Evolutionary conservation across 106 monocot species (phyloP), one percentile per base, ranked within the genome.

Genomic region (Allium cepa): DNA sequence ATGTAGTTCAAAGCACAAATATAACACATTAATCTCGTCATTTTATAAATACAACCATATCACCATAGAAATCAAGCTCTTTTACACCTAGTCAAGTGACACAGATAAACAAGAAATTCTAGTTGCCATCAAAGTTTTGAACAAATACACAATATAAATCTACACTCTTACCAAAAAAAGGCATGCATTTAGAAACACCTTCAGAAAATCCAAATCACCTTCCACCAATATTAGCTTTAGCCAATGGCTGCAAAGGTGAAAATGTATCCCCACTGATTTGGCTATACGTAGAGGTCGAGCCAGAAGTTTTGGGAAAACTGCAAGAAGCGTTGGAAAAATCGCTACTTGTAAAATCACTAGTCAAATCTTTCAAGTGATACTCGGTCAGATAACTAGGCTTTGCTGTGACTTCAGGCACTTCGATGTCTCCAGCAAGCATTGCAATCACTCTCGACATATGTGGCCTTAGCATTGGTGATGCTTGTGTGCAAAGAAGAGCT

Each of bases 361-460:
- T 83, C 15, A 65, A 12, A 22, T 86, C 96, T 61, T 80, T 82
- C 51, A 84, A 76, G 13, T 91, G 79, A 83, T 82, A 92, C 47
- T 96, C 88, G 2, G 88, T 82, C 49, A 96, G 49, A 70, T 96
- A 92, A 51, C 78, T 74, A 26, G 91, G 96, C 71, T 69, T 88
- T 51, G 78, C 56, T 11, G 56, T 74, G 28, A 92, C 84, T 14
- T 86, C 75, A 3, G 66, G 56, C 46, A 92, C 69, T 55, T 86
- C 92, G 0, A 68, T 46, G 49, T 96, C 96, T n/a, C 96, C 92
- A 0, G 80, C 17, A 10, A 96, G 76, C 92, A 92, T 96, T 8
- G 92, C 80, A 27, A 96, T 92, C 53, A 82, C 88, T 46, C 92
- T 77, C 16, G 96, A 92, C 96, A 96, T 96, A 2, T 81, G 56